A percentile compares a stretch with the other conserved stretches of the same genome.
Conservation (phyloP, 2,329 filamentous ascomycete genomes). For the Fusarium solani-melongenae region DNA sequence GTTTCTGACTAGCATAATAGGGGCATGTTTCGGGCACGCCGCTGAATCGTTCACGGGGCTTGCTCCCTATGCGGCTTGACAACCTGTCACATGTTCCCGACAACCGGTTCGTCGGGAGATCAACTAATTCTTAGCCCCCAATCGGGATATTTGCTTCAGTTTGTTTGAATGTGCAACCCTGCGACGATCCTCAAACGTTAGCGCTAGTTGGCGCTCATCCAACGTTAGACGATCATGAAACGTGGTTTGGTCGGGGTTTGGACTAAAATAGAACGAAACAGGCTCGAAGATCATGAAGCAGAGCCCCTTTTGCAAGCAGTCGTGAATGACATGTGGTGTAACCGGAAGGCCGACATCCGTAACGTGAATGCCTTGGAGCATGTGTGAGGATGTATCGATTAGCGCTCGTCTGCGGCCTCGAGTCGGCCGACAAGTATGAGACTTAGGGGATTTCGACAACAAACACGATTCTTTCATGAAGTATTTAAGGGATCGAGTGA, state of each 20-base stretch:
- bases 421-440: background rate
- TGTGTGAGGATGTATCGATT: background rate
- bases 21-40: background rate
- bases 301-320: background rate
- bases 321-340: background rate
- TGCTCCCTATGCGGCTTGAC: background rate
- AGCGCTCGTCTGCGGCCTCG: background rate
- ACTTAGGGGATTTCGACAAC: background rate
- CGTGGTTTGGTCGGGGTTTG: background rate
- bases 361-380: background rate
- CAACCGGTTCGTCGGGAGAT: background rate
- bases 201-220: conserved; percentile 3
- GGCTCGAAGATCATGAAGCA: background rate
- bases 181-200: conserved; percentile 23
- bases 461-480: background rate
- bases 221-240: conserved; percentile 11
- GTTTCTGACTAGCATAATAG: background rate
- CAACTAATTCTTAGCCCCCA: background rate
- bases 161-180: background rate
- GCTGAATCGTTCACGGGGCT: background rate
- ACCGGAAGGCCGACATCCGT: conserved; percentile 13
- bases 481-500: background rate
- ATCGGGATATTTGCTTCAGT: background rate
- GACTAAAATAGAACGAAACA: background rate
- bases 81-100: background rate